A percentile compares a stretch with the other conserved stretches of the same genome.
phyloP scores from a whole-genome alignment of 192 early-diverging fungal genomes.

The Dissophora ornata region DNA sequence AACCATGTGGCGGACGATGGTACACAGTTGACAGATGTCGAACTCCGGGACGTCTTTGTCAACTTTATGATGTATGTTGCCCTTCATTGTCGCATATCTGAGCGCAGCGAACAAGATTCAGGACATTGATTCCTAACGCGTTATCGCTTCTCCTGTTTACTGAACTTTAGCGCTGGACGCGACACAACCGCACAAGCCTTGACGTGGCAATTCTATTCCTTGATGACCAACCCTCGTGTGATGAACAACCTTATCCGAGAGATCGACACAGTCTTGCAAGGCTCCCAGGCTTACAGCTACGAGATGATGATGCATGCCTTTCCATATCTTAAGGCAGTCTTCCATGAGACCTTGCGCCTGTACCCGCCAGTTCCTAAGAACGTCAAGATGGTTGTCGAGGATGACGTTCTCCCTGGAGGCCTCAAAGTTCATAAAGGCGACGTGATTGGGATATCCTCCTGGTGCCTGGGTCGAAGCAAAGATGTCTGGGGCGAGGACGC shows the following conservation, averaged over 20 bases:
- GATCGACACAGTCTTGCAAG: conserved; percentile 23
- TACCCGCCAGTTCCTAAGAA: conserved; percentile 70
- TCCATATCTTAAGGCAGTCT: conserved; percentile 62
- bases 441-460: conserved; percentile 50
- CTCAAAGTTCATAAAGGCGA: conserved; percentile 62
- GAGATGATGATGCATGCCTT: conserved; percentile 54
- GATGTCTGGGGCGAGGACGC: conserved; percentile 61
- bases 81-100: background rate
- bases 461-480: conserved; percentile 29
- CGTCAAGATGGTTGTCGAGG: conserved; percentile 47
- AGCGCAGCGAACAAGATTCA: background rate
- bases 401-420: conserved; percentile 60
- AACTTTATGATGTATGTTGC: conserved; percentile 51
- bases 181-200: conserved; percentile 52
- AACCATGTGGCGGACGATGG: conserved; percentile 55
- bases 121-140: background rate
- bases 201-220: conserved; percentile 41
- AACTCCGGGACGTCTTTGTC: conserved; percentile 57
- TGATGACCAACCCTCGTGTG: conserved; percentile 47
- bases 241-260: conserved; percentile 43
- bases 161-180: conserved; percentile 54
- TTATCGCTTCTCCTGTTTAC: background rate
- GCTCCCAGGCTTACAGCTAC: conserved; percentile 7
- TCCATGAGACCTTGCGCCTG: conserved; percentile 64
- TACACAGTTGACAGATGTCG: conserved; percentile 40